Base-by-base conservation (phyloP, 768 basidiomycete species). In the Lyophyllum decastes region DNA sequence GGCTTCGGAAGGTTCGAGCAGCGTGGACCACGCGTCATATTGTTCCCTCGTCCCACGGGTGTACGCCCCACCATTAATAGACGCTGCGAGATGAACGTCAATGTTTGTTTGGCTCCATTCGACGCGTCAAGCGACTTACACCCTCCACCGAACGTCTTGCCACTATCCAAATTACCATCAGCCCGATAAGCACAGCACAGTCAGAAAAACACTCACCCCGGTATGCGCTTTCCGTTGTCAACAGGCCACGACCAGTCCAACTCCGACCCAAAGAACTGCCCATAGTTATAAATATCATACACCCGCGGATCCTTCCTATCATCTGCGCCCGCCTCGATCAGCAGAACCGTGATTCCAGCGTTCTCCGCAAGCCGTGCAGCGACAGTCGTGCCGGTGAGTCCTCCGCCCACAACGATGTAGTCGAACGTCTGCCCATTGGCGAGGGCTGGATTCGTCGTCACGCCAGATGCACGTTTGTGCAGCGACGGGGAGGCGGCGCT, bases 311-410 rank as follows among this genome's bases (percentile, higher is more conserved):
- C 76, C 5, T 69, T 68, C 22, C 80, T 72, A 59, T 81, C 68
- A 60, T 82, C 82, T 7, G 67, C 72, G 0, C 84, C 83, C 2
- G 78, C 83, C 65, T 85, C 84, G 45, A 85, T 72, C 55, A 83
- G 66, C 4, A 83, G 72, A 0, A 85, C 75, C 10, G 75, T 73
- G 41, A 76, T 66, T 0, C 65, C 58, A 4, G 76, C 61, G 53
- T 82, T 72, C 62, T 83, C 81, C 0, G 80, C 67, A 11, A 84
- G 72, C 11, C 82, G 71, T 11, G 73, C 72, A 22, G 83, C 79
- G 38, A 85, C 77, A 4, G 81, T 79, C 14, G 74, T 73, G 17
- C 82, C 83, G 1, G 81, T 73, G 11, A 81, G 63, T 14, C 79
- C 76, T 30, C 74, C 80, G 8, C 83, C 83, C 10, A 79, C 68